Evolutionary conservation across 2,329 filamentous ascomycete species (phyloP), one percentile per base, ranked within the genome.

Genomic region (Aspergillus caelatus): DNA sequence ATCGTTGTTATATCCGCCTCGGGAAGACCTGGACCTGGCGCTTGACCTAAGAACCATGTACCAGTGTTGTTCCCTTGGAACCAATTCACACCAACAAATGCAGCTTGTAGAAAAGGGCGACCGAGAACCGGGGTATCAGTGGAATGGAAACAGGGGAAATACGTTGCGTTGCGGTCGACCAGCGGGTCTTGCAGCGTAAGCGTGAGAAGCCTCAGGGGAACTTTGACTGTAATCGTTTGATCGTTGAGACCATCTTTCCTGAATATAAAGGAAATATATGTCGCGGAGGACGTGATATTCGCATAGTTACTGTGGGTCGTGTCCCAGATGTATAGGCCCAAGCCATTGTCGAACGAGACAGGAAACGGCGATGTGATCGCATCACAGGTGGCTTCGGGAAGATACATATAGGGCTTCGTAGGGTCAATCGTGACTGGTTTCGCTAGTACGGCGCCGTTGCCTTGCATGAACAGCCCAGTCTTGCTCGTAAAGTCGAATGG

Each of bases 301-400:
- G 26, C 16, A 58, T 70, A 75, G 19, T 58, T 28, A 4, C 68
- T 54, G 34, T 77, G 71, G 3, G 65, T 61, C 0, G 72, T 77
- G 41, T 82, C 71, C 81, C 81, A 83, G 21, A 79, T 65, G 59
- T 82, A 83, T 7, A 83, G 66, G 0, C 77, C 79, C 2, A 81
- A 70, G 8, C 64, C 63, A 2, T 70, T 54, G 45, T 80, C 66
- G 63, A 74, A 81, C 0, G 65, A 75, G 5, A 82, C 74, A 0
- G 79, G 81, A 4, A 83, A 71, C 11, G 77, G 48, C 0, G 65
- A 36, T 1, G 80, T 73, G 41, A 82, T 77, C 14, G 73, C 75
- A 48, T 81, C 77, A 67, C 81, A 83, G 0, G 79, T 80, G 7
- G 74, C 74, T 34, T 74, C 70, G 0, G 80, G 79, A 4, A 82